These are phyloP conservation scores for Tieghemostelium lacteum DNA, from an alignment of 78 protist species.

Conservation along the genomic window DNA sequence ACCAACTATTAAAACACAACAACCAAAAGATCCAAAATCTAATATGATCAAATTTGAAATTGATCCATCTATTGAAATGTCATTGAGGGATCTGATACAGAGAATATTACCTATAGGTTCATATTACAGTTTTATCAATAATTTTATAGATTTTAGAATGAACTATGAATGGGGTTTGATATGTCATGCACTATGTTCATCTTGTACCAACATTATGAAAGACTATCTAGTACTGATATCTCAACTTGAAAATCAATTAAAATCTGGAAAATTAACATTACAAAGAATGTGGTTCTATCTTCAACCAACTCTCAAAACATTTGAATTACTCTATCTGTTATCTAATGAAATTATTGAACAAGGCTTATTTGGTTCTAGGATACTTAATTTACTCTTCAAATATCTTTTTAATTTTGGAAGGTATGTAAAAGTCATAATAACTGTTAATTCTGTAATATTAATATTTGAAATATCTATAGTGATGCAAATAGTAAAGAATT, in stretches of 20 bases:
- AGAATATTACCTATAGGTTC: slow-evolving; percentile 54
- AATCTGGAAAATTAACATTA: slow-evolving; percentile 13
- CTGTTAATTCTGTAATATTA: background rate
- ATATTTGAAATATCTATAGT: slow-evolving; percentile 6
- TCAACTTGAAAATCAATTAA: slow-evolving; percentile 76
- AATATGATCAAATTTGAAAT: background rate
- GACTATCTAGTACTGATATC: slow-evolving; percentile 72
- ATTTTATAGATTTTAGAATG: slow-evolving; percentile 20
- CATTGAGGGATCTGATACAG: slow-evolving; percentile 16
- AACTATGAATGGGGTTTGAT: slow-evolving; percentile 73
- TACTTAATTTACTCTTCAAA: slow-evolving; percentile 38
- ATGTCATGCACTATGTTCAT: slow-evolving; percentile 82
- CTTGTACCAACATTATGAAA: slow-evolving; percentile 38
- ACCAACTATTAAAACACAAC: background rate
- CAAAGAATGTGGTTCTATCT: slow-evolving; percentile 83
- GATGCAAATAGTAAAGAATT: slow-evolving; percentile 37
- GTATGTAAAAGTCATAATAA: background rate
- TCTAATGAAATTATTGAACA: background rate
- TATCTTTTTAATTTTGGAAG: background rate
- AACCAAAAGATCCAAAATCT: background rate
- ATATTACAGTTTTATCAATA: slow-evolving; percentile 34
- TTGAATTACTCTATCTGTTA: slow-evolving; percentile 31
- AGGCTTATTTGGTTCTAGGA: slow-evolving; percentile 28
- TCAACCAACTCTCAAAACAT: slow-evolving; percentile 70
- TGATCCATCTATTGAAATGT: slow-evolving; percentile 1